Base-by-base conservation (phyloP, 768 basidiomycete species). In the Mycena leptocephala region DNA sequence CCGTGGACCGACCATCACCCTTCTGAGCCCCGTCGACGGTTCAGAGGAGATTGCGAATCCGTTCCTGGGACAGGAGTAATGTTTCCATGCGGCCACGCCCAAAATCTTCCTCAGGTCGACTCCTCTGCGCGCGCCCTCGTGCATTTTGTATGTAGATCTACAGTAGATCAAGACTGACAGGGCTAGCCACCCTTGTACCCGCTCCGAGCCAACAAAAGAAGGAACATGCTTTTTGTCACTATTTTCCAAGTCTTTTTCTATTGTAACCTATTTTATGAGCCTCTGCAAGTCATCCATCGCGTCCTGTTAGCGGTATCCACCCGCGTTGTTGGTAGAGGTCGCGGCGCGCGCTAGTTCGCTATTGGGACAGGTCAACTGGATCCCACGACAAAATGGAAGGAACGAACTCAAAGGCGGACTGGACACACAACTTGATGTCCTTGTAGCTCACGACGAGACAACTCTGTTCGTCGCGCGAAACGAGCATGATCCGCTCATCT, bases 41-140 rank as follows among this genome's bases (percentile, higher is more conserved):
- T 97, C 93, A 71, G 97, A 97, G 84, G 96, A 97, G 84, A 97
- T 98, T 70, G 93, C 94, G 18, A 97, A 98, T 84, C 96, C 96
- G 3, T 98, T 98, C 87, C 79, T 91, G 63, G 88, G 90, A 5
- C 93, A 93, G 81, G 95, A 96, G 80, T 93, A 87, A 53, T 14
- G 28, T 22, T 20, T 3, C 13, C 18, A 28, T n/a, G 4, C 48
- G 43, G 22, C 13, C 26, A 41, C 59, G 26, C 55, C 35, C 22
- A 46, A 75, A 56, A 55, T 46, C 14, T n/a, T 30, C 33, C 48
- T 28, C 20, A 3, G n/a, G 11, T 33, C 48, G n/a, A 35, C 32
- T 66, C 35, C 28, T 24, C 10, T 48, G 33, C 20, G 16, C 30
- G 33, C 20, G 16, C 30, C 35, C 8, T 39, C 62, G 41, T 56